Percentiles rank a stretch among this genome's conserved stretches.
Evolutionary conservation across 345 rosid genomes (phyloP).

Genomic region (Acer yangbiense): DNA sequence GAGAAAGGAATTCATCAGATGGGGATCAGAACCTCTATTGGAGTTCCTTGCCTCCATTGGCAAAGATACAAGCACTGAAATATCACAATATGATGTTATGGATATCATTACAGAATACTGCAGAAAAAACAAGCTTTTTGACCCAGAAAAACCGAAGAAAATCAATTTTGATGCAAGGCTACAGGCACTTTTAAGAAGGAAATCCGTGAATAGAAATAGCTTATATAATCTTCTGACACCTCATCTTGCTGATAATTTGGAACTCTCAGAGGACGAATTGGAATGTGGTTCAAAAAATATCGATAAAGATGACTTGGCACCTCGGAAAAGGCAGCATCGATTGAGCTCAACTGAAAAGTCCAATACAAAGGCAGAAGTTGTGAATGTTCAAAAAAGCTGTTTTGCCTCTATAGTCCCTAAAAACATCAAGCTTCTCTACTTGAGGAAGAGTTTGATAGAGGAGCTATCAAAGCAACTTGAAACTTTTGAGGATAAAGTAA

Average conservation of each 20-base stretch:
- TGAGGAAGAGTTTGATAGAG: conserved; percentile 48
- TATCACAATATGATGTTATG: conserved; percentile 39
- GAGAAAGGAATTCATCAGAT: background rate
- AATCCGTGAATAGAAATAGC: conserved; percentile 34
- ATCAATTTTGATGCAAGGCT: conserved; percentile 49
- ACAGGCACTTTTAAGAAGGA: conserved; percentile 43
- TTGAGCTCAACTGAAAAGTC: conserved; percentile 19
- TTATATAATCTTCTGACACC: conserved; percentile 32
- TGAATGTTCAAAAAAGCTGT: conserved; percentile 21
- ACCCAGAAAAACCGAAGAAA: conserved; percentile 39
- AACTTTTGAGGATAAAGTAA: conserved; percentile 44
- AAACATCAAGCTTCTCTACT: conserved; percentile 55
- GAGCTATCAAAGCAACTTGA: conserved; percentile 47
- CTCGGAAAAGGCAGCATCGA: conserved; percentile 22
- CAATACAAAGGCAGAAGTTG: conserved; percentile 27
- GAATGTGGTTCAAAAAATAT: conserved; percentile 13
- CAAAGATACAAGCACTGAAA: conserved; percentile 33
- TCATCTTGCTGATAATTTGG: conserved; percentile 43
- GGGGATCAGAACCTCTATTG: conserved; percentile 37
- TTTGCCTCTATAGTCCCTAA: conserved; percentile 43
- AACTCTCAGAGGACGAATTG: conserved; percentile 32
- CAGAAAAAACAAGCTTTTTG: conserved; percentile 37
- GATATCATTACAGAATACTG: conserved; percentile 39
- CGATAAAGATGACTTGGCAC: background rate
- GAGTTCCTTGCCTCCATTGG: conserved; percentile 48